Evolutionary conservation across 2,329 filamentous ascomycete genomes (phyloP), one percentile per base, ranked within the genome.

Genomic region (Nannizziopsis barbatae): DNA sequence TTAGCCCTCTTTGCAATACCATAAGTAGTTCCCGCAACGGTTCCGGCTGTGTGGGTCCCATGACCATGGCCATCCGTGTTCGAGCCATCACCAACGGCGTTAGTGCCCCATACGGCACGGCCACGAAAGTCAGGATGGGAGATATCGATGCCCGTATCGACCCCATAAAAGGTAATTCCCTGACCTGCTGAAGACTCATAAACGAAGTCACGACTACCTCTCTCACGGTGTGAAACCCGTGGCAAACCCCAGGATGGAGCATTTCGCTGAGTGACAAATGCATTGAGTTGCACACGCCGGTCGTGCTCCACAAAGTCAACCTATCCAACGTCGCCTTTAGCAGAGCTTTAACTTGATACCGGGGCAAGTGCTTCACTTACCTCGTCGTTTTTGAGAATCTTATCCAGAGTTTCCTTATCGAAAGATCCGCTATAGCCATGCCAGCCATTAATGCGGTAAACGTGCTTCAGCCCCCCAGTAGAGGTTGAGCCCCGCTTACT

Each of bases 11-110:
- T 67, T 14, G 66, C 61, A 49, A 69, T 56, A 41, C 66, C 66
- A 45, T 60, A 67, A 6, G 55, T 59, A 17, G 52, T 57, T 18
- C 60, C 60, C 11, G 53, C 65, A 22, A 65, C 59, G 39, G 62
- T 69, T 27, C 63, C 65, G 4, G 66, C 60, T 44, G 64, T 60
- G 50, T 69, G 66, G 5, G 66, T 69, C 27, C 66, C 66, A 47
- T 69, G 66, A 18, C 64, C 63, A 46, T 62, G 56, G 10, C 54
- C 55, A 42, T 59, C 54, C 18, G 44, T 35, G 31, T 56, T 47
- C 5, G 38, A 18, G 12, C 51, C 48, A 27, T 27, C 22, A 20
- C 50, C 48, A 32, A 58, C 60, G 33, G 58, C 57, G 50, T 66
- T 68, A 51, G 58, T 60, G 15, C 63, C 66, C 46, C 59, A 57